phyloP scores from a whole-genome alignment of 2,329 filamentous ascomycete genomes.

The Exophiala lecanii-corni region DNA sequence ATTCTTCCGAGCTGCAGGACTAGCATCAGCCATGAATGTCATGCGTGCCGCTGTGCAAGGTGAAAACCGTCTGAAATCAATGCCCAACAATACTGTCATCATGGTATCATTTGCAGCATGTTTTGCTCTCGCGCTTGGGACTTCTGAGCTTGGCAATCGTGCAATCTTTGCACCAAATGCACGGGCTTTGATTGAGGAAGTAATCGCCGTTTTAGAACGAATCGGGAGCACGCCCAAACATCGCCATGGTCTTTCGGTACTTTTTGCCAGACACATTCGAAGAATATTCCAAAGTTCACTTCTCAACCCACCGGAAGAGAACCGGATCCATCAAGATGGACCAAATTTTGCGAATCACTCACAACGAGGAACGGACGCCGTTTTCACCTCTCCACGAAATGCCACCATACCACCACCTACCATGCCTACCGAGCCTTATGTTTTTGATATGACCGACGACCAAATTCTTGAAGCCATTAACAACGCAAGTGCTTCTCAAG shows the following conservation, averaged over 20 bases:
- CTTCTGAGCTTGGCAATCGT: constrained; percentile 53
- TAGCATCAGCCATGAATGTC: constrained; percentile 69
- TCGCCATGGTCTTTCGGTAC: constrained; percentile 60
- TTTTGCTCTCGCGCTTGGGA: constrained; percentile 59
- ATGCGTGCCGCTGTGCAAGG: constrained; percentile 69
- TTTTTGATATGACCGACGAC: constrained; percentile 61
- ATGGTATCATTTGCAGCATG: constrained; percentile 74
- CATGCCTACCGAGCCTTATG: constrained; percentile 13
- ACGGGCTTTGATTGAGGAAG: constrained; percentile 61
- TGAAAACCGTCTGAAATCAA: constrained; percentile 64
- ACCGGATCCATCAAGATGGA: not conserved
- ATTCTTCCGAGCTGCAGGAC: constrained; percentile 66
- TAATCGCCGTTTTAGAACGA: constrained; percentile 63
- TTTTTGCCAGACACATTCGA: constrained; percentile 55
- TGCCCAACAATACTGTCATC: constrained; percentile 74
- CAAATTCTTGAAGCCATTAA: constrained; percentile 64
- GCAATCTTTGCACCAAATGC: constrained; percentile 58
- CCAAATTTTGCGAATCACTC: constrained; percentile 3
- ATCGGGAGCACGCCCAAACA: constrained; percentile 63
- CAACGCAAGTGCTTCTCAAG: constrained; percentile 49
- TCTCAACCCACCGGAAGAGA: constrained; percentile 12
- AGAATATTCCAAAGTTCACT: constrained; percentile 23
- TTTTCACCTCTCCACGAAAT: constrained; percentile 5
- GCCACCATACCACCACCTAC: constrained; percentile 4
- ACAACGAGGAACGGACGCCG: constrained; percentile 2